A percentile compares a stretch with the other conserved stretches of the same genome.
Evolutionary conservation across 73 alveolate species (phyloP).

Genomic region (Tetrahymena malaccensis): DNA sequence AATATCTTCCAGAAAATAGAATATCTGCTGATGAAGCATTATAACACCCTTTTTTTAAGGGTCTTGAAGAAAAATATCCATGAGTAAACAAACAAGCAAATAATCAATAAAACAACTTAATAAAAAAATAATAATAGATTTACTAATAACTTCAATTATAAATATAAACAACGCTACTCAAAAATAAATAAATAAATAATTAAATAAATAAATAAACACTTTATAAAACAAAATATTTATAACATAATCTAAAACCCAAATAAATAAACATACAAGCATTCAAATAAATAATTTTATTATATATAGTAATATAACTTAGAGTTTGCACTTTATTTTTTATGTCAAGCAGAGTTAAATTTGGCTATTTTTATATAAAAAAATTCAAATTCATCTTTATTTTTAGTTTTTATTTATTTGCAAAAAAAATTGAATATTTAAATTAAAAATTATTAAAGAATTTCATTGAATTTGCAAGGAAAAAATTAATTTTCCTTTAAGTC

Average conservation of each 20-base stretch:
- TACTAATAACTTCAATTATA: neutral
- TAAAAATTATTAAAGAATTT: too few relatives aligned
- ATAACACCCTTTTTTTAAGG: constrained; percentile 38
- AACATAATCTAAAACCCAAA: too few relatives aligned
- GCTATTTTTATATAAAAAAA: too few relatives aligned
- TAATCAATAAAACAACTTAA: neutral
- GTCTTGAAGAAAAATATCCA: constrained; percentile 6
- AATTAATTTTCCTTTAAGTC: too few relatives aligned
- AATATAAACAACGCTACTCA: neutral
- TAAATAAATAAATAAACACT: neutral
- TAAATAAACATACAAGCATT: neutral
- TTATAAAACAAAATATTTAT: neutral
- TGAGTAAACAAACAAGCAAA: neutral
- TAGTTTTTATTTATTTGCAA: too few relatives aligned
- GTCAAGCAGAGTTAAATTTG: neutral
- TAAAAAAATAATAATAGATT: neutral
- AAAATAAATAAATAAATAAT: too few relatives aligned
- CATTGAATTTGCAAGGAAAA: too few relatives aligned
- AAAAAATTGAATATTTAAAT: too few relatives aligned
- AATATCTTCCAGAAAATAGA: constrained; percentile 40
- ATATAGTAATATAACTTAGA: neutral
- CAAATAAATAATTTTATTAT: neutral
- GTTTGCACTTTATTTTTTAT: neutral
- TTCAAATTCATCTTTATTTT: neutral
- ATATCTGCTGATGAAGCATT: constrained; percentile 28